These are phyloP conservation scores for Linnemannia exigua DNA, from an alignment of 192 early-diverging fungal species.

Conservation along the genomic window DNA sequence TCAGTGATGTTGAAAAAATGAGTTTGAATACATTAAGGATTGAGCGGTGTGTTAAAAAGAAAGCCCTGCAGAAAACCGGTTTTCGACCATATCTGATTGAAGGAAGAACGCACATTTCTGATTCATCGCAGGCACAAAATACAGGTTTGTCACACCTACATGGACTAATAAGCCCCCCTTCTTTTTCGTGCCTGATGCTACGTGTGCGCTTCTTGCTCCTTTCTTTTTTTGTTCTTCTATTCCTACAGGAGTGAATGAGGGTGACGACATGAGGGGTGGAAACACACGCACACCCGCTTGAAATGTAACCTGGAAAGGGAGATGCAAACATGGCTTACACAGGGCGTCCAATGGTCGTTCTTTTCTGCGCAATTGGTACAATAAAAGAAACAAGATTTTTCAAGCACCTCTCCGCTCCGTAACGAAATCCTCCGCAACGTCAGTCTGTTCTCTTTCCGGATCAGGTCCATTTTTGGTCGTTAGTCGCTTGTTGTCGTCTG, in stretches of 20 bases:
- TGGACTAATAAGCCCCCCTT: background rate
- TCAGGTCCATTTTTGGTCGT: background rate
- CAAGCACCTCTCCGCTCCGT: background rate
- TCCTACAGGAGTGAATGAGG: too few species aligned
- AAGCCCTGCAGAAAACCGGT: constrained; percentile 1
- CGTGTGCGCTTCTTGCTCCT: background rate
- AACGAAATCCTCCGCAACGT: background rate
- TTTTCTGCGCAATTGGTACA: background rate
- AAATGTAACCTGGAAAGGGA: too few species aligned
- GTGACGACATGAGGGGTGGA: too few species aligned
- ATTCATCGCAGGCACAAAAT: background rate
- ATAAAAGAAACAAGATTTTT: background rate
- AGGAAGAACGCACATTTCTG: background rate
- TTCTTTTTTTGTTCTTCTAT: background rate
- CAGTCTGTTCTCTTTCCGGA: background rate
- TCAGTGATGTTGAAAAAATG: too few species aligned
- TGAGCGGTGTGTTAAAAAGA: too few species aligned
- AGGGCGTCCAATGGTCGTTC: background rate
- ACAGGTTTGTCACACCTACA: background rate
- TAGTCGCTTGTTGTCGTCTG: background rate
- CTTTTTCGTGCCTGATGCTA: background rate
- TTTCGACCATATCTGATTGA: background rate
- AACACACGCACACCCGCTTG: too few species aligned
- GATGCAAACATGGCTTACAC: too few species aligned
- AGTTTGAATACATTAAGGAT: background rate